Conservation (phyloP, 805 yeast species). For the Sugiyamaella boreocaroliniensis region DNA sequence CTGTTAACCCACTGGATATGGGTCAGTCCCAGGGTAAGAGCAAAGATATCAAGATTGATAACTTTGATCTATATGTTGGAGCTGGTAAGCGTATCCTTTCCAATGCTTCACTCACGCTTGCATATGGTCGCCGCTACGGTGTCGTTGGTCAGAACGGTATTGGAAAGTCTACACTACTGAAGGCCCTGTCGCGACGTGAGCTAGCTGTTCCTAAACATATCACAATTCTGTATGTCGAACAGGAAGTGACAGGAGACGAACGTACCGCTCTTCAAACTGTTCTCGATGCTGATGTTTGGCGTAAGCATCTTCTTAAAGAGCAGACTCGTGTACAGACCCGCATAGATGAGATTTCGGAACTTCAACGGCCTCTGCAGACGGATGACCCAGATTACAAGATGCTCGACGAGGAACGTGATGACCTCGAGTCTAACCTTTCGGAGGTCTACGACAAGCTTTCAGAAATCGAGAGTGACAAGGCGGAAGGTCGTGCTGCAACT, state of each 20-base stretch:
- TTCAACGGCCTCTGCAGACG: constrained; percentile 19
- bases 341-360: constrained; percentile 57
- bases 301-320: constrained; percentile 78
- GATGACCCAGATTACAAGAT: constrained; percentile 50
- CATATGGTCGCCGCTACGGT: constrained; percentile 94
- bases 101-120: constrained; percentile 77
- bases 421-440: constrained; percentile 68
- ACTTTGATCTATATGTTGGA: constrained; percentile 91
- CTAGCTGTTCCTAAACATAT: constrained; percentile 91
- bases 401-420: constrained; percentile 85
- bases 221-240: constrained; percentile 94
- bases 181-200: constrained; percentile 91
- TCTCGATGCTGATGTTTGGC: constrained; percentile 99
- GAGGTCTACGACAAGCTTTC: constrained; percentile 75
- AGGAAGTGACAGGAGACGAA: constrained; percentile 92
- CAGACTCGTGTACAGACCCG: constrained; percentile 58
- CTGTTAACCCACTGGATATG: constrained; percentile 90
- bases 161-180: constrained; percentile 90
- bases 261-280: constrained; percentile 87
- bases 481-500: constrained; percentile 94
- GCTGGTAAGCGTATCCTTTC: constrained; percentile 89
- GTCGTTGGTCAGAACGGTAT: constrained; percentile 98
- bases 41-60: constrained; percentile 91
- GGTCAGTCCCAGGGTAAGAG: constrained; percentile 65
- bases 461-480: constrained; percentile 96